phyloP scores from a whole-genome alignment of 2,329 filamentous ascomycete genomes.

The Didymella sp. region DNA sequence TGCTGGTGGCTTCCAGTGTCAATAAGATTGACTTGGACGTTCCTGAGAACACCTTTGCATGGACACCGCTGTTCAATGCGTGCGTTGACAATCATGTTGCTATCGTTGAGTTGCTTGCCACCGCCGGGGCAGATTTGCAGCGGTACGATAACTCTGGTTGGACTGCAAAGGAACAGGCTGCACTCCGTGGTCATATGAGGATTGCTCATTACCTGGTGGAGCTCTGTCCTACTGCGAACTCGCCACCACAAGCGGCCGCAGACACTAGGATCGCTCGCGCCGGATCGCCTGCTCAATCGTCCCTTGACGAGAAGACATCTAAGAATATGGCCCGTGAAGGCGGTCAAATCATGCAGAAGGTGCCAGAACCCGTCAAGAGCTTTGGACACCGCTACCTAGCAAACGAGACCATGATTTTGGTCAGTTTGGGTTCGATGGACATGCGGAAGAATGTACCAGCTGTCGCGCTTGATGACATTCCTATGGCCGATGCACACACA shows the following conservation, averaged over 20 bases:
- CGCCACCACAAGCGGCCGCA: slow-evolving; percentile 34
- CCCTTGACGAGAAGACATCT: slow-evolving; percentile 58
- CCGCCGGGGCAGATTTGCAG: slow-evolving; percentile 77
- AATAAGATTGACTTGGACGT: slow-evolving; percentile 81
- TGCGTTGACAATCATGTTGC: slow-evolving; percentile 84
- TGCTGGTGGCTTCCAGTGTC: slow-evolving; percentile 72
- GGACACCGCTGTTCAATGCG: slow-evolving; percentile 94
- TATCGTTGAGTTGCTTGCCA: slow-evolving; percentile 78
- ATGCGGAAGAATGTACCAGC: slow-evolving; percentile 80
- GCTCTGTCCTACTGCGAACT: slow-evolving; percentile 55
- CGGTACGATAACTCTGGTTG: slow-evolving; percentile 86
- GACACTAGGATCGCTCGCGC: slow-evolving; percentile 42
- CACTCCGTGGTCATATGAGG: slow-evolving; percentile 83
- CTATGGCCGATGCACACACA: slow-evolving; percentile 83
- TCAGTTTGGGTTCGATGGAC: slow-evolving; percentile 95
- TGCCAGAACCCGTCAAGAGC: slow-evolving; percentile 83
- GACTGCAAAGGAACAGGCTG: slow-evolving; percentile 92
- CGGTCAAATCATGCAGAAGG: slow-evolving; percentile 51
- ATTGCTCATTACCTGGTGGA: slow-evolving; percentile 75
- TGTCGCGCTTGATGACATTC: slow-evolving; percentile 87
- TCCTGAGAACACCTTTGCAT: slow-evolving; percentile 82
- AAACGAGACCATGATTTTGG: slow-evolving; percentile 85
- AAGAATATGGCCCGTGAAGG: slow-evolving; percentile 50
- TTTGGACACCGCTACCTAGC: slow-evolving; percentile 96
- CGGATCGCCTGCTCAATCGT: slow-evolving; percentile 62